Conservation (phyloP, 306 rosid genomes). For the Pachyrhizus erosus region DNA sequence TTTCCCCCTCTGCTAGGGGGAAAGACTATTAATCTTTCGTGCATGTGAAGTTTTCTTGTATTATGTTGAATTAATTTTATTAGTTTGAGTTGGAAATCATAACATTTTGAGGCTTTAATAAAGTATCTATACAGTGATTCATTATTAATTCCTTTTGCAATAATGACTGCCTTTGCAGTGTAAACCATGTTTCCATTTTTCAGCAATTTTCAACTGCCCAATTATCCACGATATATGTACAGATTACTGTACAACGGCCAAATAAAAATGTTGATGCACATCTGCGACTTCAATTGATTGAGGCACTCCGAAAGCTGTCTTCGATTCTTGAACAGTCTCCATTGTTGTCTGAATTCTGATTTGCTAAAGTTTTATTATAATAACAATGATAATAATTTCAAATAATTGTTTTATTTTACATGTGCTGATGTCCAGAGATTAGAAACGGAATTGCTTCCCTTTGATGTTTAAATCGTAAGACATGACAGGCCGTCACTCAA, state of each 20-base stretch:
- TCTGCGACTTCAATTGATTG: background rate
- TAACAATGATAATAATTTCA: background rate
- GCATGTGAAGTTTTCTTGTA: constrained; percentile 46
- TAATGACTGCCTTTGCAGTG: background rate
- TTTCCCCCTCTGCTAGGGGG: constrained; percentile 40
- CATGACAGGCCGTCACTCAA: constrained; percentile 12
- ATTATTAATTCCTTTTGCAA: constrained; percentile 17
- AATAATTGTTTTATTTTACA: background rate
- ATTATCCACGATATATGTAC: background rate
- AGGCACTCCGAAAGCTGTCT: background rate
- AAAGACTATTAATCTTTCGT: constrained; percentile 33
- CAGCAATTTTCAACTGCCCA: background rate
- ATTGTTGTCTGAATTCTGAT: background rate
- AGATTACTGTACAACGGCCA: too few species aligned
- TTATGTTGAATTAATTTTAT: constrained; percentile 41
- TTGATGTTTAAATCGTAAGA: constrained; percentile 23
- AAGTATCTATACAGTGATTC: constrained; percentile 33
- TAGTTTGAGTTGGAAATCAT: constrained; percentile 44
- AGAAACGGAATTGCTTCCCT: background rate
- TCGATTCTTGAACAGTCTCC: background rate
- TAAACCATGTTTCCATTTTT: background rate
- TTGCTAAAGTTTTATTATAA: background rate
- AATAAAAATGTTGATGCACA: background rate
- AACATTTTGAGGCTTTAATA: constrained; percentile 49
- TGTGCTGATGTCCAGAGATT: background rate